A percentile compares a stretch with the other conserved stretches of the same genome.
phyloP scores from a whole-genome alignment of 2,329 filamentous ascomycete genomes.

The Cladorrhinum sp. region DNA sequence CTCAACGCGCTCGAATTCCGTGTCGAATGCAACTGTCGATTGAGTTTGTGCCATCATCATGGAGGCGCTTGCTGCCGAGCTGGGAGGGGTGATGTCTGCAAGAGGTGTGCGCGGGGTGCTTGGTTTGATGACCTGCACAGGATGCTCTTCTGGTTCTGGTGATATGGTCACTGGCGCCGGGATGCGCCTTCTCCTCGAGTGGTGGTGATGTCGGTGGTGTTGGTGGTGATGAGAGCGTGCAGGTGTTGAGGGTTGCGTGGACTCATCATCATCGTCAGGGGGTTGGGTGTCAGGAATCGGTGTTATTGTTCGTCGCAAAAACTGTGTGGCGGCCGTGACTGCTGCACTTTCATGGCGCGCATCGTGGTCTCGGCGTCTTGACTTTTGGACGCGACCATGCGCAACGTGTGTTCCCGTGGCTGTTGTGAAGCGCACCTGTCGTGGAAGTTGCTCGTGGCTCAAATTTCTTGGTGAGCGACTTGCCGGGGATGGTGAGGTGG shows the following conservation, averaged over 20 bases:
- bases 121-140: not conserved
- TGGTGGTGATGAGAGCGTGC: too few relatives aligned
- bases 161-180: not conserved
- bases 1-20: not conserved
- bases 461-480: not conserved
- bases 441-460: not conserved
- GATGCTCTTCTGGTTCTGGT: not conserved
- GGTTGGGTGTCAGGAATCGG: not conserved
- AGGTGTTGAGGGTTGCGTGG: not conserved
- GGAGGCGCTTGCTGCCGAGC: not conserved
- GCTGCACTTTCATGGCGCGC: not conserved
- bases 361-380: not conserved
- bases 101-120: conserved; percentile 13
- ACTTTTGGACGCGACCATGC: not conserved
- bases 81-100: conserved; percentile 16
- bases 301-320: not conserved
- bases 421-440: conserved; percentile 3
- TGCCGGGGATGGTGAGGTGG: not conserved
- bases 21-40: not conserved
- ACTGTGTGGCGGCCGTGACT: not conserved
- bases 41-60: not conserved
- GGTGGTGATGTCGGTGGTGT: not conserved
- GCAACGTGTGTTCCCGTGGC: not conserved
- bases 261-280: not conserved
- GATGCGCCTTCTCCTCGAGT: not conserved